These are phyloP conservation scores for Halenospora varia DNA, from an alignment of 495 filamentous ascomycete genomes.

Conservation along the genomic window DNA sequence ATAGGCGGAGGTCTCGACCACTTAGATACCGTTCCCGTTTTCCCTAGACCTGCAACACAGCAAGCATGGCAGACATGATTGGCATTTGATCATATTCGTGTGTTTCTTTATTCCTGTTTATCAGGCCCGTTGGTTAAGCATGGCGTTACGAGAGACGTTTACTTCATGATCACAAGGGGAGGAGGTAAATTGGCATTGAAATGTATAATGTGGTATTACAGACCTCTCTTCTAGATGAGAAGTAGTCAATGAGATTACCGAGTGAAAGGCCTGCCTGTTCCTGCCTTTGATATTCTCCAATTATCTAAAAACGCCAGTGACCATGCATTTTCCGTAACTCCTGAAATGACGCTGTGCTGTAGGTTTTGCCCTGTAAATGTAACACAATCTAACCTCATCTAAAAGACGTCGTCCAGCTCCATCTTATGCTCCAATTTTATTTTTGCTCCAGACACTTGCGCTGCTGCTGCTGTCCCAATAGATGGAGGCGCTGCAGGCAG, in stretches of 20 bases:
- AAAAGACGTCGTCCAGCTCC: conserved; percentile 42
- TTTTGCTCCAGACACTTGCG: conserved; percentile 28
- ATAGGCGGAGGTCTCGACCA: conserved; percentile 87
- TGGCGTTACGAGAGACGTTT: conserved; percentile 22
- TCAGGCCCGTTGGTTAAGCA: conserved; percentile 14
- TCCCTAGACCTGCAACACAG: conserved; percentile 69
- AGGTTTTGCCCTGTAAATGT: no score
- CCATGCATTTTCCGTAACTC: not conserved
- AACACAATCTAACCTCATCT: not conserved
- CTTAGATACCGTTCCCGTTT: conserved; percentile 75
- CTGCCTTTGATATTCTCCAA: not conserved
- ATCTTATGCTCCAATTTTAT: conserved; percentile 42
- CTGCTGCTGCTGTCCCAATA: conserved; percentile 24
- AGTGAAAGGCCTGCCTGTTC: conserved; percentile 3
- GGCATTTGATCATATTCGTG: not conserved
- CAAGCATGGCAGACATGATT: conserved; percentile 47
- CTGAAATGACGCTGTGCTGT: not conserved
- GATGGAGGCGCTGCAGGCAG: conserved; percentile 23
- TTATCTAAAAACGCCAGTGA: not conserved
- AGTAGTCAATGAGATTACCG: not conserved
- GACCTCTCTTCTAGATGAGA: not conserved
- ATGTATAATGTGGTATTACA: conserved; percentile 21
- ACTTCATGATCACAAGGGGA: not conserved
- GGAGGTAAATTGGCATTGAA: conserved; percentile 6
- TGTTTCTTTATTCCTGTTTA: not conserved